Base-by-base conservation (phyloP, 2,329 filamentous ascomycete species). In the Ascosphaera apis region DNA sequence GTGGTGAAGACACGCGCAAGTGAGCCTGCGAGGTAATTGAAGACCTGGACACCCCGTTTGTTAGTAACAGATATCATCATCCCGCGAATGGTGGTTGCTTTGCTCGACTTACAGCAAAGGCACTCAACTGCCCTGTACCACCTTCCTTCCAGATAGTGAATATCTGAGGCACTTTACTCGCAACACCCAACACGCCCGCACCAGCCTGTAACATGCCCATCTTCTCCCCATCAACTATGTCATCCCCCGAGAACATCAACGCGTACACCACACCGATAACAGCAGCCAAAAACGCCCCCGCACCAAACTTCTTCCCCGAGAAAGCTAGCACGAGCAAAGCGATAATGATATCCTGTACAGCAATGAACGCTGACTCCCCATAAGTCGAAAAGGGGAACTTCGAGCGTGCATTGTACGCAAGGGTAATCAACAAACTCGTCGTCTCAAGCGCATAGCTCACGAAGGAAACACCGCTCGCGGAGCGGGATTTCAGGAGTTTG, bases 1-100 rank as follows among this genome's bases (percentile, higher is more conserved):
- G 91, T 98, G 21, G 88, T 98, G 58, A 93, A 98, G 61, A 98
- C 91, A 52, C 88, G 79, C 17, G 82, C 80, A 39, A 95, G 70
- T 31, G 83, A 92, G 28, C 91, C 88, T 47, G 75, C 66, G 48
- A 98, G 80, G 59, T 92, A 98, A 65, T 93, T 95, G 69, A 98
- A 92, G 46, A 98, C 83, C 84, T 93, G 48, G 5, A 34, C 17
- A n/a, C n/a, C n/a, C n/a, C n/a, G n/a, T n/a, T n/a, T n/a, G n/a
- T n/a, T n/a, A n/a, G n/a, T n/a, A n/a, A n/a, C n/a, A n/a, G n/a
- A n/a, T n/a, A n/a, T n/a, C n/a, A n/a, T n/a, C n/a, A n/a, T n/a
- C n/a, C n/a, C n/a, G n/a, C n/a, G n/a, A n/a, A n/a, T n/a, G n/a
- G n/a, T n/a, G n/a, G n/a, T n/a, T n/a, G n/a, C n/a, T n/a, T n/a